These are phyloP conservation scores for Entomortierella beljakovae DNA, from an alignment of 192 early-diverging fungal species.

Conservation along the genomic window DNA sequence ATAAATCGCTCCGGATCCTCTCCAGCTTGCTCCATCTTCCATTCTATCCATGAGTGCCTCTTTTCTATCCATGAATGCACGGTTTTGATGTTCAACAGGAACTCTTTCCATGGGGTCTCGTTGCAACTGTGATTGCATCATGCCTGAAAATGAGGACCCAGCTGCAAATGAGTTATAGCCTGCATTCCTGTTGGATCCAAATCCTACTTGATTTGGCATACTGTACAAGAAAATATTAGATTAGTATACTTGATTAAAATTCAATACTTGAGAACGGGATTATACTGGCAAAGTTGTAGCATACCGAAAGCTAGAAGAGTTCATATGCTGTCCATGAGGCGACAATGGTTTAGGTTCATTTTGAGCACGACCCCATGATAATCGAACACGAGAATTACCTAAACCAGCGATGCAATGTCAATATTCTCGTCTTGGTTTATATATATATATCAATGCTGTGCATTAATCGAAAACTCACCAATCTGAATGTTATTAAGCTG, in stretches of 20 bases:
- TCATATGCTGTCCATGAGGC: constrained; percentile 40
- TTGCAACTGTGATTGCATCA: constrained; percentile 39
- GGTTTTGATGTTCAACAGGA: constrained; percentile 39
- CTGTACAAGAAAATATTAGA: constrained; percentile 11
- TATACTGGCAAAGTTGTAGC: not conserved
- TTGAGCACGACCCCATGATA: constrained; percentile 70
- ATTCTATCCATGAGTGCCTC: constrained; percentile 57
- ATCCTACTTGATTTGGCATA: constrained; percentile 31
- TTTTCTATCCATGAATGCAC: constrained; percentile 45
- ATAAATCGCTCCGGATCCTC: constrained; percentile 56
- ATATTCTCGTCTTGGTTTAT: too few relatives aligned
- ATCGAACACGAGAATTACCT: constrained; percentile 62
- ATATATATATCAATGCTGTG: too few relatives aligned
- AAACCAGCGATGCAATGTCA: too few relatives aligned
- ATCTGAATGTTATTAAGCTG: constrained; percentile 90
- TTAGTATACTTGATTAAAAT: not conserved
- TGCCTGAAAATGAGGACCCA: constrained; percentile 20
- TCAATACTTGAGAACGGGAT: not conserved
- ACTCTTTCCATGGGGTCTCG: constrained; percentile 56
- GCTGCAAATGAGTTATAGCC: constrained; percentile 15
- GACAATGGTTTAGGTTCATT: constrained; percentile 58
- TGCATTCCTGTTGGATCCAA: constrained; percentile 15
- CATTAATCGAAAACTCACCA: constrained; percentile 64
- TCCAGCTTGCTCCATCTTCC: constrained; percentile 59
- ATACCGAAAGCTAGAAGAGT: constrained; percentile 40